These are phyloP conservation scores for Aspergillus leporis DNA, from an alignment of 495 filamentous ascomycete species.

Conservation along the genomic window DNA sequence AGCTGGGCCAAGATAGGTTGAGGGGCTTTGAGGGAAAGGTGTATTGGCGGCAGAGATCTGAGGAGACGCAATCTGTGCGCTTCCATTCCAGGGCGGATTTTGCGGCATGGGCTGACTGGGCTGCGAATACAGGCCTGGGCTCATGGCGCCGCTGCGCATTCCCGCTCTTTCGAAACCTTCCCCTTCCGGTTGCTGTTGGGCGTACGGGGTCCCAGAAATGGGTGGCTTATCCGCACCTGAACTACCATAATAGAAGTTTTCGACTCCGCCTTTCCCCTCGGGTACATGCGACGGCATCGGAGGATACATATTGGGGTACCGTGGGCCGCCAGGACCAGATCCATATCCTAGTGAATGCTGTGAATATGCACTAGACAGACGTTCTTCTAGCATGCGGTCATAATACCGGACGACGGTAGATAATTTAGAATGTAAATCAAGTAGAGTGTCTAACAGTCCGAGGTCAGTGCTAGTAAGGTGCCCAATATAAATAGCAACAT, in stretches of 20 bases:
- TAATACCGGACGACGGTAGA: conserved; percentile 98
- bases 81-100: conserved; percentile 31
- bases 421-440: conserved; percentile 92
- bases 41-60: conserved; percentile 14
- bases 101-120: conserved; percentile 28
- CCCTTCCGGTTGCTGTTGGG: conserved; percentile 39
- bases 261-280: conserved; percentile 56
- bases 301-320: conserved; percentile 65
- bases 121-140: conserved; percentile 25
- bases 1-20: conserved; percentile 20
- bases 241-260: conserved; percentile 80
- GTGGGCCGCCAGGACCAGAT: conserved; percentile 48
- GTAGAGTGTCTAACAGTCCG: conserved; percentile 66
- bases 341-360: conserved; percentile 64
- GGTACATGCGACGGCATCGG: conserved; percentile 55
- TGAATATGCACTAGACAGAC: conserved; percentile 87
- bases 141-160: conserved; percentile 23
- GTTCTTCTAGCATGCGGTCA: conserved; percentile 95
- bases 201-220: conserved; percentile 42
- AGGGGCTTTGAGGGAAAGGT: conserved; percentile 23
- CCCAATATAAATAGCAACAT: conserved; percentile 29
- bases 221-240: conserved; percentile 46
- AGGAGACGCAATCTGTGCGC: conserved; percentile 31
- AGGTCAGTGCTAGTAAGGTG: conserved; percentile 25
- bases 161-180: conserved; percentile 20